These are phyloP conservation scores for Epichloe sibirici DNA, from an alignment of 2,329 filamentous ascomycete genomes.

Conservation along the genomic window DNA sequence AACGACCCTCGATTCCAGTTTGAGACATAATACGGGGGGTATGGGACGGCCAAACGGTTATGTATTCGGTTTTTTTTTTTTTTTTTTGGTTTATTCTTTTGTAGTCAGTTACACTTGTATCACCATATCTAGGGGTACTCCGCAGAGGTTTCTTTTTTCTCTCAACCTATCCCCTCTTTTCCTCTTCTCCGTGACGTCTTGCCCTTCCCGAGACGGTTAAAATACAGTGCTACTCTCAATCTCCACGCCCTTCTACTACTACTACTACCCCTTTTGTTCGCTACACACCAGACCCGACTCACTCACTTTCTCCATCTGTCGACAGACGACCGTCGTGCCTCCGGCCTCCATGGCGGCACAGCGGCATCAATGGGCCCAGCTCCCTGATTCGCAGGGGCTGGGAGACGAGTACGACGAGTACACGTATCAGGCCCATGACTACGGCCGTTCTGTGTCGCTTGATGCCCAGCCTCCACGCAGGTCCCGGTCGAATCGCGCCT, in stretches of 20 bases:
- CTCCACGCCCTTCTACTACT: background rate
- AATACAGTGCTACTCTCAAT: background rate
- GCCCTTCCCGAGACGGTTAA: background rate
- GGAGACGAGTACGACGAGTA: slow-evolving; percentile 6
- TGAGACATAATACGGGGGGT: background rate
- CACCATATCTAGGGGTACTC: background rate
- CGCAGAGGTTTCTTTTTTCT: background rate
- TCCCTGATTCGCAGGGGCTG: slow-evolving; percentile 29
- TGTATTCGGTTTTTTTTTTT: background rate
- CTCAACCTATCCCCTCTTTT: background rate
- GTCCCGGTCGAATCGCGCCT: slow-evolving; percentile 37
- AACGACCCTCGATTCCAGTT: background rate
- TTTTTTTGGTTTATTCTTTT: background rate
- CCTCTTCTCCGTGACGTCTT: background rate
- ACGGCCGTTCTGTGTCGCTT: slow-evolving; percentile 10
- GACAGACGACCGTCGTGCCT: background rate
- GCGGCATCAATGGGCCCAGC: slow-evolving; percentile 44
- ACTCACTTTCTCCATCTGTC: background rate
- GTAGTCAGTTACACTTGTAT: background rate
- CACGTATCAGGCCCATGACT: slow-evolving; percentile 4
- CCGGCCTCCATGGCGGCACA: slow-evolving; percentile 4
- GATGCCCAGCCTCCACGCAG: slow-evolving; percentile 29
- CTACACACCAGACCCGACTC: too few relatives aligned
- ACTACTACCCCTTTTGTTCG: background rate
- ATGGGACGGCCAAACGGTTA: background rate